These are phyloP conservation scores for Cyclostephanos tholiformis DNA, from an alignment of 108 stramenopile species.

Conservation along the genomic window DNA sequence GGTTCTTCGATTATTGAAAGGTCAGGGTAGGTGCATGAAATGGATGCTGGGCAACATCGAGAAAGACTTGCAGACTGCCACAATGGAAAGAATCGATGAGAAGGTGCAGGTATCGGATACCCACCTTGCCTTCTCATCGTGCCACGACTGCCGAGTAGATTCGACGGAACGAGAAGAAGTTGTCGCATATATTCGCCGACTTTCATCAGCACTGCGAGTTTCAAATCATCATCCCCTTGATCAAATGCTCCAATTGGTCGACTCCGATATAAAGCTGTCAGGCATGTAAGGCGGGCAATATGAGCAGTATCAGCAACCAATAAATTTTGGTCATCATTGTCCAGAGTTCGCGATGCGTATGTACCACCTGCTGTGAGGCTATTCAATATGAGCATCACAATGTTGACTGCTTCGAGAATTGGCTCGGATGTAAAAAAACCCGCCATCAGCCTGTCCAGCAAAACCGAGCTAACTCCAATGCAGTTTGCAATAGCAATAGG, in stretches of 20 bases:
- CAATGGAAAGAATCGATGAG: constrained; percentile 63
- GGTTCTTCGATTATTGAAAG: constrained; percentile 63
- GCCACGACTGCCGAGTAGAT: constrained; percentile 46
- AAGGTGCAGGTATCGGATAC: constrained; percentile 55
- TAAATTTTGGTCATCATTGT: constrained; percentile 62
- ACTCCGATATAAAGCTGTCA: constrained; percentile 65
- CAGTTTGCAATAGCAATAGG: constrained; percentile 75
- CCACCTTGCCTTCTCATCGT: constrained; percentile 36
- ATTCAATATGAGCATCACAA: constrained; percentile 58
- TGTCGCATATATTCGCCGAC: constrained; percentile 58
- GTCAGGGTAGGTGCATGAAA: constrained; percentile 65
- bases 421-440: constrained; percentile 81
- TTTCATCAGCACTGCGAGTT: constrained; percentile 57
- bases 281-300: constrained; percentile 68
- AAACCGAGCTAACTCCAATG: constrained; percentile 74
- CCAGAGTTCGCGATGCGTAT: constrained; percentile 56
- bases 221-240: constrained; percentile 67
- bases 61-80: constrained; percentile 76
- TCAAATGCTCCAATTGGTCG: constrained; percentile 63
- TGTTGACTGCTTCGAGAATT: constrained; percentile 60
- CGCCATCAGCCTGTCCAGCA: constrained; percentile 74
- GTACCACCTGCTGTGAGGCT: constrained; percentile 63
- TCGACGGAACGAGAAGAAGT: constrained; percentile 74
- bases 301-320: constrained; percentile 79
- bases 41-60: constrained; percentile 55